A percentile compares a stretch with the other conserved stretches of the same genome.
Conservation (phyloP, 176 grass and related monocot species). For the Miscanthus lutarioriparius region DNA sequence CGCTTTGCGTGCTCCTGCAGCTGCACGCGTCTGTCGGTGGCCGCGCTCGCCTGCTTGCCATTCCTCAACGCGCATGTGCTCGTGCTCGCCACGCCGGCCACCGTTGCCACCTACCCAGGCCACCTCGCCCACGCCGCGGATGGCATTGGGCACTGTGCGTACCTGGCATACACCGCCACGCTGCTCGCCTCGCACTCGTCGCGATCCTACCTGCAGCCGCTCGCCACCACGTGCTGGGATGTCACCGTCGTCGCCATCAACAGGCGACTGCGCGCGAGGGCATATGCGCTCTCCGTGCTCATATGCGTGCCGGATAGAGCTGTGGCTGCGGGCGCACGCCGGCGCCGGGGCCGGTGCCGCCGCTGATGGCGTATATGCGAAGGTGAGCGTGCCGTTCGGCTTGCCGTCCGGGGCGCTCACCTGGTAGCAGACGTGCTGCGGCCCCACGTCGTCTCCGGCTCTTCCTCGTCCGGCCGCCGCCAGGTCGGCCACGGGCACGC, state of each 20-base stretch:
- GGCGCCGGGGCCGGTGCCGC: no score
- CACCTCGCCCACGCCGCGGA: constrained; percentile 4
- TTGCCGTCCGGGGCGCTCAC: constrained; percentile 20
- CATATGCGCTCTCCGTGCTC: background rate
- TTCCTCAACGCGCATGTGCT: constrained; percentile 30
- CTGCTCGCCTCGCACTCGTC: no score
- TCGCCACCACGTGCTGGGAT: no score
- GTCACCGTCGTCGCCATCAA: no score
- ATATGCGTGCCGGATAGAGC: no score
- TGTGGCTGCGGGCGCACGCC: no score
- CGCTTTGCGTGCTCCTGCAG: constrained; percentile 23
- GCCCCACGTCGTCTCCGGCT: background rate
- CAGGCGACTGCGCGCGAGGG: no score
- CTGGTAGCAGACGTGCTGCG: constrained; percentile 66
- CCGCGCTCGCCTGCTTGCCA: constrained; percentile 20
- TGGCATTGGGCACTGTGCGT: constrained; percentile 24
- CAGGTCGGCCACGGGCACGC: constrained; percentile 42
- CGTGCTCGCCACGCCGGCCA: constrained; percentile 12
- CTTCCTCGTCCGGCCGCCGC: background rate
- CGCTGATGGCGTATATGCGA: no score
- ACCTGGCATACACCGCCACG: background rate
- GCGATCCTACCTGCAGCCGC: no score
- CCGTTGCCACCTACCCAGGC: background rate
- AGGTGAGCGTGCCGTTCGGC: no score
- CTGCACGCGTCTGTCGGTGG: constrained; percentile 18